phyloP scores from a whole-genome alignment of 1,284 basidiomycete species.

The Puccinia triticina region DNA sequence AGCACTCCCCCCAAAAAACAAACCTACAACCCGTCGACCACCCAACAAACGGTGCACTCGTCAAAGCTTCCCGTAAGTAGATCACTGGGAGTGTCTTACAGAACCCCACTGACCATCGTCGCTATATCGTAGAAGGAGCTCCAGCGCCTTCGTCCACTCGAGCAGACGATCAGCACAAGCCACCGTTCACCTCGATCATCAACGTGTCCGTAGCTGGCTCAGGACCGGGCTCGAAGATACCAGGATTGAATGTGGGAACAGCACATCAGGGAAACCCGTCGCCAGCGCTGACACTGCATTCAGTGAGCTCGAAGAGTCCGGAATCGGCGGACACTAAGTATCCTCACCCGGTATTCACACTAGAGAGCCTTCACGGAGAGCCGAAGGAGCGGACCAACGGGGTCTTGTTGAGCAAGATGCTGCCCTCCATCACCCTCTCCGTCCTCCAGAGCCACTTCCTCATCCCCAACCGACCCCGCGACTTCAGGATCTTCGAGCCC shows the following conservation, averaged over 20 bases:
- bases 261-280: neutral
- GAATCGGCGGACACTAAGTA: neutral
- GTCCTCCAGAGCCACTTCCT: slow-evolving; percentile 36
- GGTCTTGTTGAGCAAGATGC: slow-evolving; percentile 31
- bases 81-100: neutral
- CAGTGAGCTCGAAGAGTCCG: slow-evolving; percentile 5
- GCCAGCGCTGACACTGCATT: neutral
- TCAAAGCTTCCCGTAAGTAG: neutral
- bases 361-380: neutral
- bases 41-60: neutral
- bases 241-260: neutral
- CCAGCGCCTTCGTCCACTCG: neutral
- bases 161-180: neutral
- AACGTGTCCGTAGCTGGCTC: neutral
- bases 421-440: slow-evolving; percentile 23
- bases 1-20: neutral
- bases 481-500: slow-evolving; percentile 43
- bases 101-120: neutral
- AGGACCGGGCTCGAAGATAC: neutral
- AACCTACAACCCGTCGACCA: neutral
- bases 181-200: neutral
- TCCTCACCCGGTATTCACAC: neutral
- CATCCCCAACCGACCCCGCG: slow-evolving; percentile 25
- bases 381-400: neutral
- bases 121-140: neutral